Evolutionary conservation across 371 early-diverging fungal genomes (phyloP).

Genomic region (Enterocytospora artemiae): DNA sequence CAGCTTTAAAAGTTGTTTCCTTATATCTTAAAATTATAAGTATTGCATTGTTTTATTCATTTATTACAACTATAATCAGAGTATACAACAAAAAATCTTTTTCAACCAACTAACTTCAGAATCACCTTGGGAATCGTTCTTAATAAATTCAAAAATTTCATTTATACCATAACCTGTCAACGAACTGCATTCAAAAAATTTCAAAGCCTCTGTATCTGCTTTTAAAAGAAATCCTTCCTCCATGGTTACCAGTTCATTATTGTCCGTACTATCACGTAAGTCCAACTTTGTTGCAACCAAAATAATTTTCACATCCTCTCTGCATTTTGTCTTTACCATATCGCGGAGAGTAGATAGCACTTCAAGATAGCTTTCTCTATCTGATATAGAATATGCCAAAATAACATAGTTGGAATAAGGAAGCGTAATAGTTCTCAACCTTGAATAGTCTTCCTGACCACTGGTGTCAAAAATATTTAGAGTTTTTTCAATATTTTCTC

Average conservation of each 20-base stretch:
- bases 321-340: constrained; percentile 10
- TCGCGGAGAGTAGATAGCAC: constrained; percentile 33
- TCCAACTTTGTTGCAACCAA: constrained; percentile 36
- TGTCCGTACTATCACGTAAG: constrained; percentile 8
- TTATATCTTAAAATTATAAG: too few species aligned
- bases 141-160: constrained; percentile 64
- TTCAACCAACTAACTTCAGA: background rate
- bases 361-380: constrained; percentile 36
- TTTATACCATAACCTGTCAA: constrained; percentile 81
- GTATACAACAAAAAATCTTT: background rate
- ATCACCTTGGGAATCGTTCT: constrained; percentile 32
- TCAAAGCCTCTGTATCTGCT: constrained; percentile 74
- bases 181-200: constrained; percentile 90
- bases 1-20: too few species aligned
- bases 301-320: constrained; percentile 21
- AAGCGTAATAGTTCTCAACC: constrained; percentile 46
- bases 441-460: constrained; percentile 56
- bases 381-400: constrained; percentile 42
- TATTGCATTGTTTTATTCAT: too few species aligned
- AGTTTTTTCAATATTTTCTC: background rate
- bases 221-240: constrained; percentile 60
- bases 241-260: constrained; percentile 19
- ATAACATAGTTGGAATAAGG: constrained; percentile 49
- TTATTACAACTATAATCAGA: too few species aligned
- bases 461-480: constrained; percentile 55